Evolutionary conservation across 2,329 filamentous ascomycete genomes (phyloP), one percentile per base, ranked within the genome.

Genomic region (Phaeosphaeria sp.): DNA sequence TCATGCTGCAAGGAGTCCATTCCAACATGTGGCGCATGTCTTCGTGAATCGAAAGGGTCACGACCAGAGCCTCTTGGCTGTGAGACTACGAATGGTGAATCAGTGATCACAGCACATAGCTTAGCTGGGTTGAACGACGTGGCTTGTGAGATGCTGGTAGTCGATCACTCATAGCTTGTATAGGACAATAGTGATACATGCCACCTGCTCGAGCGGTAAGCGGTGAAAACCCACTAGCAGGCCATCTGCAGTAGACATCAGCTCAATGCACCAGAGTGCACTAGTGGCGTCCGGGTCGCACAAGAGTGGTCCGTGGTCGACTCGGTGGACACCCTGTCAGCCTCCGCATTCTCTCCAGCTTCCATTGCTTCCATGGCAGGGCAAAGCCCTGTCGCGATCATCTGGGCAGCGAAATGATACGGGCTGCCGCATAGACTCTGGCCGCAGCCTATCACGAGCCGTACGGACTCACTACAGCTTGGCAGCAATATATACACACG

Each of bases 391-490:
- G 57, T 55, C 47, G 55, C 45, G 54, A 54, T 63, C 44, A 59
- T 46, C 66, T 67, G 70, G 61, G 70, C 66, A 65, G 64, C 63
- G 61, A 64, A 53, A 49, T 57, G 60, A 69, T 69, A 69, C 64
- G 60, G 61, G 21, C 27, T 61, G 55, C 65, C 46, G 71, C 61
- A 70, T 57, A 51, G 58, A 60, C 70, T 60, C 27, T 39, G 51
- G 20, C 56, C 42, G 18, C 46, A 52, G 66, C 71, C 66, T 73
- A 68, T 69, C 51, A 66, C 36, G 52, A 27, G 46, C 36, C 49
- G n/a, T 50, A 24, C 46, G 52, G 45, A 46, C 50, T 52, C 55
- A 51, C 50, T 50, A 53, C 44, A 57, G 59, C 65, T 71, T 75
- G 68, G 70, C 65, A 54, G 65, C 51, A 71, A 71, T 71, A 65